Evolutionary conservation across 2,329 filamentous ascomycete species (phyloP).

Genomic region (Pezicula carpinea): DNA sequence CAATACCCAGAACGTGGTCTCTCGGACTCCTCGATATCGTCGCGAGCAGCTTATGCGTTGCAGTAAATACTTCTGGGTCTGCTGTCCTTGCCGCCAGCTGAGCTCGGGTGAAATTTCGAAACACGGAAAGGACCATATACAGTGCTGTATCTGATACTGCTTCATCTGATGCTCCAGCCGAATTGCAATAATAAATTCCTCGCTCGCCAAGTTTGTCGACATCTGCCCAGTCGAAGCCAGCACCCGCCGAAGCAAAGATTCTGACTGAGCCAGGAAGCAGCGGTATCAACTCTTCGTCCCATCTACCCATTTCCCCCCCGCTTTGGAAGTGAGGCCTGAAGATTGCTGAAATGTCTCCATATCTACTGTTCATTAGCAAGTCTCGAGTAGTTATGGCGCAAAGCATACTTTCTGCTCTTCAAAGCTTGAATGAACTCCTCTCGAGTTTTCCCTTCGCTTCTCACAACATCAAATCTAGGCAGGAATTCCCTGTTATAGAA

Average conservation of each 20-base stretch:
- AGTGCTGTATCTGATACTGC: constrained; percentile 66
- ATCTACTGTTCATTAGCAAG: constrained; percentile 34
- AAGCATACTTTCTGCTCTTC: constrained; percentile 29
- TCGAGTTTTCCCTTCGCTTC: constrained; percentile 42
- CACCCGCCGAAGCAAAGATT: constrained; percentile 53
- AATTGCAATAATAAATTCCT: constrained; percentile 64
- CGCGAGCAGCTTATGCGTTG: constrained; percentile 54
- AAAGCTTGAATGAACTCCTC: constrained; percentile 42
- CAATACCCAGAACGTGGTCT: constrained; percentile 53
- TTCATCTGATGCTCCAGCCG: constrained; percentile 60
- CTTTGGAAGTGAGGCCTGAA: constrained; percentile 56
- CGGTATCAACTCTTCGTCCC: constrained; percentile 50
- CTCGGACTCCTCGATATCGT: constrained; percentile 58
- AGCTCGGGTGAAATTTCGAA: constrained; percentile 43
- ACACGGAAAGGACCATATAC: constrained; percentile 61
- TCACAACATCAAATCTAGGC: constrained; percentile 36
- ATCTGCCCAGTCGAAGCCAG: constrained; percentile 57
- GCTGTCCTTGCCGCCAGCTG: constrained; percentile 34
- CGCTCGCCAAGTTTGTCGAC: constrained; percentile 51
- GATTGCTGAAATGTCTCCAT: constrained; percentile 44
- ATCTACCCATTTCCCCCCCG: constrained; percentile 56
- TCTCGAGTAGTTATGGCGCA: too few relatives aligned
- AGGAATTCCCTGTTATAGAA: constrained; percentile 3
- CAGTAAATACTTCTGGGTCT: constrained; percentile 36
- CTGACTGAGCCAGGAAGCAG: constrained; percentile 44